A percentile compares a stretch with the other conserved stretches of the same genome.
phyloP scores from a whole-genome alignment of 768 basidiomycete genomes.

The Lentinula sp. region DNA sequence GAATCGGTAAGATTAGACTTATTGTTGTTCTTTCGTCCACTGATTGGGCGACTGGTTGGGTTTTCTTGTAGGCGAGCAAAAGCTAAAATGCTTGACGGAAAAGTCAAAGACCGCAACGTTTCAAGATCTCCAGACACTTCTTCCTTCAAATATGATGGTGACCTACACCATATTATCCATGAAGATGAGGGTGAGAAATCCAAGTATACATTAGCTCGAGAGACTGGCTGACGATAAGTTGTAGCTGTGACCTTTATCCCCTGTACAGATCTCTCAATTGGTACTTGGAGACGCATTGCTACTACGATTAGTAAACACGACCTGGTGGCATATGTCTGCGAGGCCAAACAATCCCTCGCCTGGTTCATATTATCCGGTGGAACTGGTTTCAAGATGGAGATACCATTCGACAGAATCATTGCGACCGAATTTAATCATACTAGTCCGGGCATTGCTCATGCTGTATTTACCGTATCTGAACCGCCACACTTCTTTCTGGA shows the following conservation, averaged over 20 bases:
- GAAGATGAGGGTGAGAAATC: slow-evolving; percentile 66
- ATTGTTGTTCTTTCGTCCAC: not conserved
- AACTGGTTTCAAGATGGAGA: slow-evolving; percentile 80
- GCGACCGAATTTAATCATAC: slow-evolving; percentile 51
- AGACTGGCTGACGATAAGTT: slow-evolving; percentile 2
- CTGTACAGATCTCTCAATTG: slow-evolving; percentile 68
- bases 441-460: slow-evolving; percentile 50
- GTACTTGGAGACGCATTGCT: slow-evolving; percentile 72
- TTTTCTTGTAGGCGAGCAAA: slow-evolving; percentile 60
- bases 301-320: slow-evolving; percentile 51
- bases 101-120: slow-evolving; percentile 30
- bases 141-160: slow-evolving; percentile 50
- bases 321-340: slow-evolving; percentile 72
- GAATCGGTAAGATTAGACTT: slow-evolving; percentile 48
- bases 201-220: not conserved
- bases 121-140: slow-evolving; percentile 37
- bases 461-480: slow-evolving; percentile 57
- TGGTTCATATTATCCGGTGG: slow-evolving; percentile 79
- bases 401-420: slow-evolving; percentile 60
- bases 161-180: slow-evolving; percentile 61
- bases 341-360: slow-evolving; percentile 55
- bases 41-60: slow-evolving; percentile 4
- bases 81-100: slow-evolving; percentile 66
- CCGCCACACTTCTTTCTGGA: slow-evolving; percentile 71
- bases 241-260: slow-evolving; percentile 72